Conservation (phyloP, 495 filamentous ascomycete species). For the Aspergillus ostianus region DNA sequence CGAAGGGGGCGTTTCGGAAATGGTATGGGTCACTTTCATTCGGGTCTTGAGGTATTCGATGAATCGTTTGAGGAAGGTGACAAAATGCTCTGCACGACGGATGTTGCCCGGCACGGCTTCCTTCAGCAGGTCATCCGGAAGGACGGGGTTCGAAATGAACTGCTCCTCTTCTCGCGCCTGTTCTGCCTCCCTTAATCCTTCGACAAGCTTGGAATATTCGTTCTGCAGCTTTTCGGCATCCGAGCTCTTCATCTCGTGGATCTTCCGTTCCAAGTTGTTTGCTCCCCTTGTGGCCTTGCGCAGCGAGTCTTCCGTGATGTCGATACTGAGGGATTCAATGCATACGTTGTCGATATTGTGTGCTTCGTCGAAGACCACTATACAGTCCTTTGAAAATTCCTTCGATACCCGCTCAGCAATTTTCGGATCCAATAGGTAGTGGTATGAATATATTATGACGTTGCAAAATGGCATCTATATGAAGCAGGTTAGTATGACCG, state of each 20-base stretch:
- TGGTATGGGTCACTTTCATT: slow-evolving; percentile 97
- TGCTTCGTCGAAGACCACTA: slow-evolving; percentile 97
- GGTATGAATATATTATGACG: slow-evolving; percentile 99
- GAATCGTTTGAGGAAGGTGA: slow-evolving; percentile 91
- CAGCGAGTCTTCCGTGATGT: slow-evolving; percentile 91
- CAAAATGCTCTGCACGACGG: slow-evolving; percentile 91
- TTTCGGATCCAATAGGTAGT: slow-evolving; percentile 97
- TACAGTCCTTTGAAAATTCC: slow-evolving; percentile 96
- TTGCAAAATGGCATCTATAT: slow-evolving; percentile 86
- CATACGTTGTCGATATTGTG: slow-evolving; percentile 99
- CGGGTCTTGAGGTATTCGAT: slow-evolving; percentile 98
- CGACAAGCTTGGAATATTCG: slow-evolving; percentile 94
- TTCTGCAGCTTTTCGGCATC: slow-evolving; percentile 91
- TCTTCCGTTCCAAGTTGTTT: slow-evolving; percentile 83
- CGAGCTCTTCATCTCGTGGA: slow-evolving; percentile 86
- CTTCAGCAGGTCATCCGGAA: slow-evolving; percentile 45
- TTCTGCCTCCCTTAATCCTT: slow-evolving; percentile 83
- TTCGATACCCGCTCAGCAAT: slow-evolving; percentile 96
- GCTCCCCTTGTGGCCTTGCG: slow-evolving; percentile 86
- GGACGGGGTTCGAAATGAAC: slow-evolving; percentile 88
- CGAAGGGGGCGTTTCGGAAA: slow-evolving; percentile 92
- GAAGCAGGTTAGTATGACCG: not conserved
- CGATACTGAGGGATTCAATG: slow-evolving; percentile 95
- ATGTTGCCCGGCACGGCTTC: slow-evolving; percentile 98
- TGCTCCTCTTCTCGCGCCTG: slow-evolving; percentile 88